Percentiles rank a stretch among this genome's conserved stretches.
phyloP scores from a whole-genome alignment of 2,329 filamentous ascomycete species.

The Aspergillus neotritici region DNA sequence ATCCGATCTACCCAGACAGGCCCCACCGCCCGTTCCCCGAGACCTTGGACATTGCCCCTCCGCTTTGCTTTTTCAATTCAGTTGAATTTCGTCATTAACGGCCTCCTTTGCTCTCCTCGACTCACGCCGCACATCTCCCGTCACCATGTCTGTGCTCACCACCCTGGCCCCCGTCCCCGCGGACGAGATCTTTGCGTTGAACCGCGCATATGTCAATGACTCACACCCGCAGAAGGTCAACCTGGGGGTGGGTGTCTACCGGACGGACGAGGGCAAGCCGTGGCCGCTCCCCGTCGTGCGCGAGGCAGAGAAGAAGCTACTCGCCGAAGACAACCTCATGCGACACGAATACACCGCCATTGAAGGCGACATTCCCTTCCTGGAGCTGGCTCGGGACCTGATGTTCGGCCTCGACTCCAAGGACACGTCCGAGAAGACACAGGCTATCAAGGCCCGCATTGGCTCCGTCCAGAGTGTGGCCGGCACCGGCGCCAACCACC shows the following conservation, averaged over 20 bases:
- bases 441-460: conserved; percentile 41
- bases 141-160: conserved; percentile 26
- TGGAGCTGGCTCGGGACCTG: conserved; percentile 78
- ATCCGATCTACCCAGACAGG: too few species aligned
- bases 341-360: conserved; percentile 99
- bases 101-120: background rate
- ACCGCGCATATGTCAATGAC: conserved; percentile 76
- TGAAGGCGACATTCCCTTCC: conserved; percentile 76
- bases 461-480: conserved; percentile 89
- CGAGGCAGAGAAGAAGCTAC: conserved; percentile 67
- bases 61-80: conserved; percentile 5
- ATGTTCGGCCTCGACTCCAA: conserved; percentile 62
- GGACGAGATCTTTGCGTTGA: conserved; percentile 85
- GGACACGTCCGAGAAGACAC: conserved; percentile 26
- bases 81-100: conserved; percentile 1
- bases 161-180: conserved; percentile 77
- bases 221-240: conserved; percentile 71
- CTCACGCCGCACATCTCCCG: background rate
- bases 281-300: conserved; percentile 91
- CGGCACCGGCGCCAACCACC: conserved; percentile 87
- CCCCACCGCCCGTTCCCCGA: too few species aligned
- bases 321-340: conserved; percentile 75
- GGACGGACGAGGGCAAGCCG: conserved; percentile 89
- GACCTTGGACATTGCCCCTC: conserved; percentile 3
- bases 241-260: conserved; percentile 83